Conservation (phyloP, 2,329 filamentous ascomycete species). For the Colletotrichum noveboracense region DNA sequence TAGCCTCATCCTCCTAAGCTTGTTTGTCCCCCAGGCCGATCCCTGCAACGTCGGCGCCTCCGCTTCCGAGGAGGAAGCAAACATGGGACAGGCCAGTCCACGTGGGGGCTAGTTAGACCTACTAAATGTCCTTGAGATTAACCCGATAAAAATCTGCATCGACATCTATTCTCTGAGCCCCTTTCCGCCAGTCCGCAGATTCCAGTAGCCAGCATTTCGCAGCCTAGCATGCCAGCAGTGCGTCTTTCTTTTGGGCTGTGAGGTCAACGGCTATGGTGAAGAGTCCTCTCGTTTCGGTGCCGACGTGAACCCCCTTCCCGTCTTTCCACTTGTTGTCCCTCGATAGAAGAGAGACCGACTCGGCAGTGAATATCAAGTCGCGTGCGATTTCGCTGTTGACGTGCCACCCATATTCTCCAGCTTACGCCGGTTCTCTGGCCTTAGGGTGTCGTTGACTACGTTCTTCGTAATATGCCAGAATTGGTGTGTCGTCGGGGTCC, state of each 20-base stretch:
- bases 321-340: background rate
- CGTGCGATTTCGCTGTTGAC: background rate
- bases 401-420: background rate
- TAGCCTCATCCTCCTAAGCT: background rate
- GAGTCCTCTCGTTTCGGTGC: background rate
- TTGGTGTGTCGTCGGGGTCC: background rate
- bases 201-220: background rate
- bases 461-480: constrained; percentile 24
- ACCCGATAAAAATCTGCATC: background rate
- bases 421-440: background rate
- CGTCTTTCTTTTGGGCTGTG: background rate
- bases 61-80: background rate
- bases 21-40: background rate
- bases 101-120: background rate
- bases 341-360: background rate
- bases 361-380: background rate
- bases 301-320: background rate
- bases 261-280: background rate
- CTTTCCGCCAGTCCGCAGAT: background rate
- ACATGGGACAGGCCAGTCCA: background rate
- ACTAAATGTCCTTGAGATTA: background rate
- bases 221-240: constrained; percentile 1
- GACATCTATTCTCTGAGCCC: background rate
- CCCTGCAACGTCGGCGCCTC: background rate
- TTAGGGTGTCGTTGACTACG: background rate